A percentile compares a stretch with the other conserved stretches of the same genome.
Conservation (phyloP, 257 asterid species). For the Solanum pimpinellifolium region DNA sequence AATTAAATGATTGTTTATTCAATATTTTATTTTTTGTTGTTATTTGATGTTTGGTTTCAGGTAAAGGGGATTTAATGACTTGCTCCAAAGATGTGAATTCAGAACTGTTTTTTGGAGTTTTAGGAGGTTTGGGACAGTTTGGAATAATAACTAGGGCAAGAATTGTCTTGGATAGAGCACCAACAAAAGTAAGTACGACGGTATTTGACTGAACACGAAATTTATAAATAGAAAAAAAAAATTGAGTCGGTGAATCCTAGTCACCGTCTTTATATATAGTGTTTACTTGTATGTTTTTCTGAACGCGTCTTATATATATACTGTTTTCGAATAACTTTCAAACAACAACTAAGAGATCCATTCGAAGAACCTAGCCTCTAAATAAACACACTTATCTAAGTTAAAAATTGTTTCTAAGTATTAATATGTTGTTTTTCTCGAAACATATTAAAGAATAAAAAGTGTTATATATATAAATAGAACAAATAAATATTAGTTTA, state of each 20-base stretch:
- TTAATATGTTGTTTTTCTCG: too few relatives aligned
- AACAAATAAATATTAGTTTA: too few relatives aligned
- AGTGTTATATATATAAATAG: too few relatives aligned
- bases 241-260: background rate
- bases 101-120: slow-evolving; percentile 36
- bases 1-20: background rate
- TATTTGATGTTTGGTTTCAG: slow-evolving; percentile 3
- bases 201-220: background rate
- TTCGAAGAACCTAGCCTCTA: too few relatives aligned
- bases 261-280: background rate
- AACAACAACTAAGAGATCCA: background rate
- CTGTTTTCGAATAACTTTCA: background rate
- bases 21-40: background rate
- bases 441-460: too few relatives aligned
- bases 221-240: background rate
- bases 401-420: too few relatives aligned
- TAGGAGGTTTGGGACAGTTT: slow-evolving; percentile 62
- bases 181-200: slow-evolving; percentile 20
- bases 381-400: background rate
- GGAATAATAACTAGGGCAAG: slow-evolving; percentile 51
- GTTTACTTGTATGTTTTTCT: background rate
- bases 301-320: background rate
- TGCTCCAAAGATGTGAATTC: slow-evolving; percentile 33
- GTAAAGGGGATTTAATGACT: slow-evolving; percentile 38
- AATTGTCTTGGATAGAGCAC: slow-evolving; percentile 32